Percentiles rank a stretch among this genome's conserved stretches.
These are phyloP conservation scores for Pseudogymnoascus verrucosus DNA, from an alignment of 2,329 filamentous ascomycete species.

Conservation along the genomic window DNA sequence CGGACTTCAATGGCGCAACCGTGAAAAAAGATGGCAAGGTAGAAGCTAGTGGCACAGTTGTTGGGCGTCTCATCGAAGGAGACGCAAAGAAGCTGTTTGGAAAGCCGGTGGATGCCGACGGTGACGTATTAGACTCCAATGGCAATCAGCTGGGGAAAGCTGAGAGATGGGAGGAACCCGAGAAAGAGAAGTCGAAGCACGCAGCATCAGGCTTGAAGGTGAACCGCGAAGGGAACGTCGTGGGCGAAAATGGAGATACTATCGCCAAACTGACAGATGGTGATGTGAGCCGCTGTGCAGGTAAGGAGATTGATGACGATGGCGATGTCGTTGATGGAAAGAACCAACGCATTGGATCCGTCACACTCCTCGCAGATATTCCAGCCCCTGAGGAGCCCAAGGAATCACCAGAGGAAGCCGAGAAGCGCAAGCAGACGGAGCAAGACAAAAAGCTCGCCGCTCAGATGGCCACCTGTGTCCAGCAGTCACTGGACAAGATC, in stretches of 20 bases:
- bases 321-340: conserved; percentile 65
- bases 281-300: conserved; percentile 54
- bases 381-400: conserved; percentile 38
- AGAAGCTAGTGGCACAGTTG: conserved; percentile 58
- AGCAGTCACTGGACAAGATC: conserved; percentile 74
- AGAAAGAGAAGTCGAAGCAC: conserved; percentile 43
- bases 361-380: conserved; percentile 56
- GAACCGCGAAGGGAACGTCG: conserved; percentile 51
- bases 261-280: conserved; percentile 63
- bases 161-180: conserved; percentile 45
- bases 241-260: conserved; percentile 50
- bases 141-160: conserved; percentile 51
- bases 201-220: conserved; percentile 47
- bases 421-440: conserved; percentile 47
- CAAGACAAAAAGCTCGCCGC: conserved; percentile 69
- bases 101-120: conserved; percentile 70
- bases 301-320: conserved; percentile 62
- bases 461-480: conserved; percentile 65
- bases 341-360: conserved; percentile 59
- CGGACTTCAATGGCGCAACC: conserved; percentile 55
- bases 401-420: conserved; percentile 51
- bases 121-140: conserved; percentile 73
- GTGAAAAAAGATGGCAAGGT: conserved; percentile 63
- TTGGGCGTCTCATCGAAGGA: conserved; percentile 63
- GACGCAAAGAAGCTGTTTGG: conserved; percentile 66